Evolutionary conservation across 2,329 filamentous ascomycete genomes (phyloP), one percentile per base, ranked within the genome.

Genomic region (Stagonosporopsis cucurbitacearum): DNA sequence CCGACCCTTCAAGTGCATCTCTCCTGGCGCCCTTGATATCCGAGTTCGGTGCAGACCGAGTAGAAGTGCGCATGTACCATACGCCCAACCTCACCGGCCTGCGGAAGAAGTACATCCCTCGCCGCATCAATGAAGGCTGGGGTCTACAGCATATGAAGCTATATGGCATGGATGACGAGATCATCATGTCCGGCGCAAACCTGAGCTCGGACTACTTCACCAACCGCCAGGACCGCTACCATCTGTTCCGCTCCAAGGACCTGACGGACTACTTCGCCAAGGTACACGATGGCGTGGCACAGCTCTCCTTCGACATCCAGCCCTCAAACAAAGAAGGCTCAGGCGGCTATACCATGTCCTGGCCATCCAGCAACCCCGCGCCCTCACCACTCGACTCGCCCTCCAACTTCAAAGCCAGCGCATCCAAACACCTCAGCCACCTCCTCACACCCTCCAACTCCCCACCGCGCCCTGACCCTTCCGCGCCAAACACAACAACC

Each of bases 141-240:
- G 95, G 95, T 1, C 78, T 99, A 58, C 95, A 99, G 73, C 95
- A 99, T 72, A 99, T 99, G 94, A 99, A 99, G 82, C 81, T 99
- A 0, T 99, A 99, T 67, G 95, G 95, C 0, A 81, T 96, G 20
- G 95, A 99, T 67, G 92, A 99, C 69, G 92, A 96, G 75, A 89
- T 99, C 54, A 94, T 99, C 62, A 86, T 99, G 67, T 96, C 93
- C 7, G 67, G 86, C 7, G 95, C 95, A 15, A 99, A 99, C 65
- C 79, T 99, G 6, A 96, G 92, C 0, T 86, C 84, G 39, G 94
- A 99, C 71, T 99, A 99, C 77, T 99, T 99, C 69, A 96, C 92
- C 35, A 95, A 98, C 67, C 88, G 95, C 11, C 90, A 98, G 68
- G 95, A 99, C 74, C 84, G 95, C 48, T 99, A 99, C 67, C 95